Evolutionary conservation across 1,284 basidiomycete species (phyloP).

Genomic region (Pseudozyma thailandica): DNA sequence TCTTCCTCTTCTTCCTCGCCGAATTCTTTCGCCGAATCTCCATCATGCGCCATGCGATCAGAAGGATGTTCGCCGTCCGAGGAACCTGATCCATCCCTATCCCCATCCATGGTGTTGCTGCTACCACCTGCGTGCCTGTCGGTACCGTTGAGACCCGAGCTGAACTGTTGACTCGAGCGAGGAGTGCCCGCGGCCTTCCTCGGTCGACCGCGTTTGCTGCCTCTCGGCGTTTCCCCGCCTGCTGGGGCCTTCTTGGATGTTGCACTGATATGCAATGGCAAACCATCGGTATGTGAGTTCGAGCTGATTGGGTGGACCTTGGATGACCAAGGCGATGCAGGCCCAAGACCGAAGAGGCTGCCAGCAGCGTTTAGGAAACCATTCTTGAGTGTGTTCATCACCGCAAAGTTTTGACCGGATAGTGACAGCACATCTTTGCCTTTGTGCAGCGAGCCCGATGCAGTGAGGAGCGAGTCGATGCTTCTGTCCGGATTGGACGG

Average conservation of each 20-base stretch:
- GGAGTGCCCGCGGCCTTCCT: constrained; percentile 20
- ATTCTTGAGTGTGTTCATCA: constrained; percentile 40
- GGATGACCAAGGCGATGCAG: constrained; percentile 28
- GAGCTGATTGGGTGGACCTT: background rate
- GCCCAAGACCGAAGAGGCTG: constrained; percentile 22
- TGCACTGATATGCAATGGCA: constrained; percentile 6
- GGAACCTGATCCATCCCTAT: constrained; percentile 26
- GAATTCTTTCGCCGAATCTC: constrained; percentile 15
- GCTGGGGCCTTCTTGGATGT: constrained; percentile 14
- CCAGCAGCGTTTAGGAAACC: constrained; percentile 36
- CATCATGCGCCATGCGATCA: constrained; percentile 16
- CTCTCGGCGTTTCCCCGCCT: constrained; percentile 13
- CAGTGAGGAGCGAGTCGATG: constrained; percentile 32
- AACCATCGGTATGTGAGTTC: background rate
- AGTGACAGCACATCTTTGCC: constrained; percentile 8
- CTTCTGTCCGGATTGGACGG: constrained; percentile 37
- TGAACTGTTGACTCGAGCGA: constrained; percentile 10
- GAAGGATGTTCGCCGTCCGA: constrained; percentile 31
- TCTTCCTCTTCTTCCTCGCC: constrained; percentile 36
- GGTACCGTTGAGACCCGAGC: constrained; percentile 9
- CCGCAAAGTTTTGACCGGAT: constrained; percentile 24
- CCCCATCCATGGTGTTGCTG: constrained; percentile 15
- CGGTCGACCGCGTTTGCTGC: constrained; percentile 25
- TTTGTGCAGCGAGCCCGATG: constrained; percentile 12
- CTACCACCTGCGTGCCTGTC: constrained; percentile 17